These are phyloP conservation scores for Martiniozyma abietophila DNA, from an alignment of 805 yeast species.

Conservation along the genomic window DNA sequence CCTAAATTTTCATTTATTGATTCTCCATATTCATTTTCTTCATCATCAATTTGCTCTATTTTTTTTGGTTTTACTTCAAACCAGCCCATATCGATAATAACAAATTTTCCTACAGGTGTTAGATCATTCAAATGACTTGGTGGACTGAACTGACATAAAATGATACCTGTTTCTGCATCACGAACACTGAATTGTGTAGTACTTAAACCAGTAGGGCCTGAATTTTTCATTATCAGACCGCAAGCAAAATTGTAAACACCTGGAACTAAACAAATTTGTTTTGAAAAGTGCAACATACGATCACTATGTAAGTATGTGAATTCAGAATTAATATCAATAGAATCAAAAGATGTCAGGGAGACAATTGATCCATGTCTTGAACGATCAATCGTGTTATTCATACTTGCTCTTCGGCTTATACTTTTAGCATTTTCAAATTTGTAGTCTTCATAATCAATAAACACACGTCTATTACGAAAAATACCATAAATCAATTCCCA, in stretches of 20 bases:
- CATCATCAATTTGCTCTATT: conserved; percentile 1
- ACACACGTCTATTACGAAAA: conserved; percentile 41
- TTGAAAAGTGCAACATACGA: conserved; percentile 15
- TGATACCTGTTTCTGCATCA: conserved; percentile 23
- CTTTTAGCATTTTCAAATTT: conserved; percentile 40
- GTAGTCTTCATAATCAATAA: conserved; percentile 34
- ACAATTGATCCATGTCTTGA: conserved; percentile 1
- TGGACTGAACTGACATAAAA: conserved; percentile 38
- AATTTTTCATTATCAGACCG: conserved; percentile 44
- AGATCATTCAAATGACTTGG: conserved; percentile 50
- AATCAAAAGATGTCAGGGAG: too few species aligned
- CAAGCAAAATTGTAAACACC: conserved; percentile 43
- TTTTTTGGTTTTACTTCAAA: conserved; percentile 21
- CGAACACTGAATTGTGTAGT: conserved; percentile 45
- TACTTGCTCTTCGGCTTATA: conserved; percentile 11
- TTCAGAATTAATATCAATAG: too few species aligned
- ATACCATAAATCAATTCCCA: conserved; percentile 47
- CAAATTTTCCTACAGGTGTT: conserved; percentile 42
- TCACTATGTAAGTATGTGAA: neutral
- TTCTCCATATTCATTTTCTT: conserved; percentile 7
- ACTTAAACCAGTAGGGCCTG: conserved; percentile 39
- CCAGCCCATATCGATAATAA: conserved; percentile 42
- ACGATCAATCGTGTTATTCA: neutral
- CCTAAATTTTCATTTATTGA: conserved; percentile 26
- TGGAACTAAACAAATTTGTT: conserved; percentile 36